Evolutionary conservation across 805 yeast genomes (phyloP).

Genomic region (Ogataea nonfermentans): DNA sequence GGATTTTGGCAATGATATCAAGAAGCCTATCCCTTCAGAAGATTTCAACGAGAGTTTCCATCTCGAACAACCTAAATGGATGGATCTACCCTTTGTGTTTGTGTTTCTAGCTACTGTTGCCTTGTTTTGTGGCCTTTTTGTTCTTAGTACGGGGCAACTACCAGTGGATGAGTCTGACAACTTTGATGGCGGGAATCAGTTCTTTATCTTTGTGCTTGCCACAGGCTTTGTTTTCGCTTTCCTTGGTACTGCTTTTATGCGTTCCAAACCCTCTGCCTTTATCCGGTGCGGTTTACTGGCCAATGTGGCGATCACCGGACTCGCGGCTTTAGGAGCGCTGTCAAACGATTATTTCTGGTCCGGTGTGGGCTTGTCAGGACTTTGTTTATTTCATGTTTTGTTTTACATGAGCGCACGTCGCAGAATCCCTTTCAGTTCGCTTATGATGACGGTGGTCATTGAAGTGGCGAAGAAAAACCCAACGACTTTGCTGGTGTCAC

Average conservation of each 20-base stretch:
- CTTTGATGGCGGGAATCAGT: no score
- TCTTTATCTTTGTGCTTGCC: neutral
- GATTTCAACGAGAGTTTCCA: conserved; percentile 69
- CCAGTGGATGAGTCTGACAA: neutral
- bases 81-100: conserved; percentile 69
- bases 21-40: conserved; percentile 28
- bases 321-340: conserved; percentile 72
- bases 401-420: conserved; percentile 16
- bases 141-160: neutral
- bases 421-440: conserved; percentile 27
- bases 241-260: conserved; percentile 1
- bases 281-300: conserved; percentile 4
- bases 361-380: conserved; percentile 52
- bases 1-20: conserved; percentile 8
- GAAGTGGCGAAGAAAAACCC: conserved; percentile 70
- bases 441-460: conserved; percentile 41
- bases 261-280: conserved; percentile 5
- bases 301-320: conserved; percentile 47
- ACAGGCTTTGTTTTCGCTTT: neutral
- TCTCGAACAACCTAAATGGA: conserved; percentile 57
- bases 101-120: conserved; percentile 34
- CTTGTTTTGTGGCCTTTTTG: conserved; percentile 15
- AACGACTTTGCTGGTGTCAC: conserved; percentile 44
- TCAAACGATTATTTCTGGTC: conserved; percentile 67
- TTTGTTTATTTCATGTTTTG: conserved; percentile 13